Conservation (phyloP, 495 filamentous ascomycete species). For the Cairneyella variabilis region DNA sequence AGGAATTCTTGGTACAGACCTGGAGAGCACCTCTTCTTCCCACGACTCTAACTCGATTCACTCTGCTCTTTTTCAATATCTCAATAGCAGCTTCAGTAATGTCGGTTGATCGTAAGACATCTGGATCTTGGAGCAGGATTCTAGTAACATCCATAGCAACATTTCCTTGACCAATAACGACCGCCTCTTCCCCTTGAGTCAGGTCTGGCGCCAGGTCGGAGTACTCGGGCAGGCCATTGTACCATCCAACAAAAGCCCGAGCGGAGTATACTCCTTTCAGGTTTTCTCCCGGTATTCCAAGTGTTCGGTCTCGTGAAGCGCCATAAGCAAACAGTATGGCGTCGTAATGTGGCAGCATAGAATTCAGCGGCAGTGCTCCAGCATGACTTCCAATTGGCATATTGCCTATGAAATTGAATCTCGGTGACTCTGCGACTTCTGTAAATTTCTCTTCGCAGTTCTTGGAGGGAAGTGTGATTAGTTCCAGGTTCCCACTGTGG, state of each 20-base stretch:
- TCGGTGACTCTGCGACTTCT: conserved; percentile 73
- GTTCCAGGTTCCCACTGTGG: neutral
- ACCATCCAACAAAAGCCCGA: conserved; percentile 95
- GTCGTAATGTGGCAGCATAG: conserved; percentile 80
- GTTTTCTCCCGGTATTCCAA: conserved; percentile 80
- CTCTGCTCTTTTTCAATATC: conserved; percentile 62
- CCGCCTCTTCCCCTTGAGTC: conserved; percentile 72
- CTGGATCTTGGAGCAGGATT: conserved; percentile 71
- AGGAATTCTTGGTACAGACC: conserved; percentile 34
- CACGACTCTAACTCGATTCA: conserved; percentile 78
- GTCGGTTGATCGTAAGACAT: conserved; percentile 74
- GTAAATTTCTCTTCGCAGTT: conserved; percentile 93
- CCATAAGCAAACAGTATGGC: conserved; percentile 92
- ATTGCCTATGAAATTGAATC: conserved; percentile 92
- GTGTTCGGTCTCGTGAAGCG: conserved; percentile 72
- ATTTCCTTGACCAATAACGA: conserved; percentile 92
- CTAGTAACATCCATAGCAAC: conserved; percentile 92
- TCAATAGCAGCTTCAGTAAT: conserved; percentile 82
- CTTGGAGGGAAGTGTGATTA: conserved; percentile 46
- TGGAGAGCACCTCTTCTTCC: conserved; percentile 87
- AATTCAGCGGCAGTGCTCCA: conserved; percentile 59
- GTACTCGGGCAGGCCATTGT: conserved; percentile 90
- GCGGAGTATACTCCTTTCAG: conserved; percentile 79
- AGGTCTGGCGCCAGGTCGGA: conserved; percentile 73
- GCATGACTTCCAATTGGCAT: conserved; percentile 64